Base-by-base conservation (phyloP, 2,329 filamentous ascomycete genomes). In the Neonectria neomacrospora region DNA sequence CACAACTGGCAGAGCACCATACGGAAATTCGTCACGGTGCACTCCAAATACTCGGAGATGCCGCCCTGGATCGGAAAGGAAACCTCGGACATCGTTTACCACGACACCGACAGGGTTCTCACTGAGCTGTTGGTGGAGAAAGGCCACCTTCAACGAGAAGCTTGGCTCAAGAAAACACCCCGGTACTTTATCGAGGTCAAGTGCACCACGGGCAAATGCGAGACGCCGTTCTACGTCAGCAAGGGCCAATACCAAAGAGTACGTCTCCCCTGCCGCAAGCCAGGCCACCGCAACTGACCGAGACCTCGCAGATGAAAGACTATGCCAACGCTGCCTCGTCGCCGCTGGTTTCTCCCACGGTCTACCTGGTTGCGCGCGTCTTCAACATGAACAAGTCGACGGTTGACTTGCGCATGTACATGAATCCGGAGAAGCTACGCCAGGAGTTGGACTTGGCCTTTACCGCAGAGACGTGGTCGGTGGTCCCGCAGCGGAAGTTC, bases 111-210 rank as follows among this genome's bases (percentile, higher is more conserved):
- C 3, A 69, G 79, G 22, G 54, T 32, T 0, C 62, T 83, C 59
- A 81, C 82, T 1, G 50, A 58, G 1, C 37, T 76, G 5, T 61
- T 83, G 2, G 70, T 80, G 3, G 66, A 74, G 7, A 71, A 71
- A n/a, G 75, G 77, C 2, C 76, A 81, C 54, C 68, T 80, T 0
- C 61, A 66, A 7, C 28, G 45, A 22, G 61, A 65, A 1, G n/a
- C 39, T 0, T 81, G 78, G 76, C 28, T 41, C 11, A 67, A 47
- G 11, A 63, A 60, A 53, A 67, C 52, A 3, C 81, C 78, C 1
- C 66, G 75, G 32, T 86, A 84, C 65, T 80, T 78, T 22, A 79
- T 86, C 2, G 85, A 86, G 58, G 84, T 86, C 37, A 86, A 86
- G 67, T 78, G 82, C 1, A 85, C 83, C 0, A 80, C 78, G 0